These are phyloP conservation scores for Penicillium lividum DNA, from an alignment of 495 filamentous ascomycete genomes.

Conservation along the genomic window DNA sequence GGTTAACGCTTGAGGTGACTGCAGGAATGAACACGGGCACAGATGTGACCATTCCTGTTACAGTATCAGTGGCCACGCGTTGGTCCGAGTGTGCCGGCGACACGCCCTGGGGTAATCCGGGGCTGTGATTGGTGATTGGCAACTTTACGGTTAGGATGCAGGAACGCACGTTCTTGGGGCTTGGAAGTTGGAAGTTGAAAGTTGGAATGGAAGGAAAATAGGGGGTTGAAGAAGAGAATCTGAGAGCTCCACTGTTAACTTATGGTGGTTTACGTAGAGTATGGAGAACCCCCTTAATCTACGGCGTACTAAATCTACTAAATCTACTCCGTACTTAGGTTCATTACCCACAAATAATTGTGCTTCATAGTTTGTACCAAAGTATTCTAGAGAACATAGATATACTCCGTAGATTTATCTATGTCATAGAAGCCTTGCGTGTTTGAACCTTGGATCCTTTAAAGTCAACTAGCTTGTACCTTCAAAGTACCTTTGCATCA, in stretches of 20 bases:
- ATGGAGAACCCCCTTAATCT: slow-evolving; percentile 23
- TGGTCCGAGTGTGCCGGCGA: slow-evolving; percentile 25
- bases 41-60: slow-evolving; percentile 18
- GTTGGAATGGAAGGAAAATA: background rate
- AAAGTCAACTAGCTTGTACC: background rate
- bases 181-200: background rate
- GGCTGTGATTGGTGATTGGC: slow-evolving; percentile 3
- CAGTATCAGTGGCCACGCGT: slow-evolving; percentile 23
- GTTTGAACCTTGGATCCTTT: background rate
- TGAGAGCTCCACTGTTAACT: background rate
- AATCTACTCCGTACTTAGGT: background rate
- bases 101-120: slow-evolving; percentile 1
- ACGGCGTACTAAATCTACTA: background rate
- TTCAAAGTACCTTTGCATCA: background rate
- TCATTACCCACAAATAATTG: slow-evolving; percentile 3
- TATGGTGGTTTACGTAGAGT: slow-evolving; percentile 5
- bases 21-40: background rate
- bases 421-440: background rate
- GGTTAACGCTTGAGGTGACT: slow-evolving; percentile 1
- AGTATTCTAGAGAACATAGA: background rate
- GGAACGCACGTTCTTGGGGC: slow-evolving; percentile 5
- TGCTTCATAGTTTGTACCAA: slow-evolving; percentile 1
- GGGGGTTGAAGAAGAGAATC: background rate
- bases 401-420: background rate
- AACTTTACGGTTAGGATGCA: background rate